Evolutionary conservation across 441 rosid genomes (phyloP).

Genomic region (Pelargonium cotyledonis): DNA sequence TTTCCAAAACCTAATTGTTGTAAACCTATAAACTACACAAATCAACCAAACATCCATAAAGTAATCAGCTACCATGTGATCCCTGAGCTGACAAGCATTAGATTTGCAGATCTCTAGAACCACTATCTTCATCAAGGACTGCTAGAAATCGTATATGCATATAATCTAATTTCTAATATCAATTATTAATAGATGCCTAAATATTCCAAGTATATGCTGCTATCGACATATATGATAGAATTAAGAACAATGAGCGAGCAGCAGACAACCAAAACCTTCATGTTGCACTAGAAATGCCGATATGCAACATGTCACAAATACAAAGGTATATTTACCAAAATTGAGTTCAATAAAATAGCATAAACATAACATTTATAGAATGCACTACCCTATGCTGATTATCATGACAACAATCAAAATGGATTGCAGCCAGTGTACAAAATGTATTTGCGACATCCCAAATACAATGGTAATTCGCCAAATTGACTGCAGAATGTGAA

Average conservation of each 20-base stretch:
- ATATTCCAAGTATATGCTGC: neutral
- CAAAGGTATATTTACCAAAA: neutral
- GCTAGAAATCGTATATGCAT: neutral
- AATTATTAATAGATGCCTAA: neutral
- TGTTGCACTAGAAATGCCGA: neutral
- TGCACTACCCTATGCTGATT: constrained; percentile 93
- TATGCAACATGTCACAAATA: neutral
- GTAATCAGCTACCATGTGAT: too few species aligned
- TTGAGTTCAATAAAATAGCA: neutral
- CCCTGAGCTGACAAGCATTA: too few species aligned
- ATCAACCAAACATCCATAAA: neutral
- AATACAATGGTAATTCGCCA: neutral
- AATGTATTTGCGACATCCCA: neutral
- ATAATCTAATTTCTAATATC: neutral
- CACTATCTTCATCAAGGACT: neutral
- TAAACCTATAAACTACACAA: neutral
- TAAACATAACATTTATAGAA: constrained; percentile 16
- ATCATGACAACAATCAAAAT: constrained; percentile 78
- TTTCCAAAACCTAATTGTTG: neutral
- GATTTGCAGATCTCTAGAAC: too few species aligned
- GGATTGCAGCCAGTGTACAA: too few species aligned
- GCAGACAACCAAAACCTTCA: neutral
- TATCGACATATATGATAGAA: neutral
- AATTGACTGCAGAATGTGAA: neutral
- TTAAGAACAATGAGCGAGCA: neutral